phyloP scores from a whole-genome alignment of 768 basidiomycete genomes.

The Kwoniella heveanensis region DNA sequence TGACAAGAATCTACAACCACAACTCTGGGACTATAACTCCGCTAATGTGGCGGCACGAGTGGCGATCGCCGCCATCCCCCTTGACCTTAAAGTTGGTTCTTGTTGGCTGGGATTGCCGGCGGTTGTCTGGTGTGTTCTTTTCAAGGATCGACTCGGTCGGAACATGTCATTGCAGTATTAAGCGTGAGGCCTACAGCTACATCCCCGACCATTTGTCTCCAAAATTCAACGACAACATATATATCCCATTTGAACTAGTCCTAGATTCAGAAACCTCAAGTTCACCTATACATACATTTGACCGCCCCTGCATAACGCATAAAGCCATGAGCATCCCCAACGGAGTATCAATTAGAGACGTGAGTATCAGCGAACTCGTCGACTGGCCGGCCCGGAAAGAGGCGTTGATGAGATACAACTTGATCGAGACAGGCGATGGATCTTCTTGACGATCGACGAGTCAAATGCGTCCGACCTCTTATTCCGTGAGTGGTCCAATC shows the following conservation, averaged over 20 bases:
- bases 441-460: slow-evolving; percentile 82
- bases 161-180: not conserved
- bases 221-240: too few relatives aligned
- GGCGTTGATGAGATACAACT: too few relatives aligned
- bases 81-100: not conserved
- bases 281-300: too few relatives aligned
- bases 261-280: too few relatives aligned
- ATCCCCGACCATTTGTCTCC: too few relatives aligned
- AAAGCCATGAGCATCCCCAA: slow-evolving; percentile 11
- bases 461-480: slow-evolving; percentile 80
- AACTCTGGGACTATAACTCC: slow-evolving; percentile 10
- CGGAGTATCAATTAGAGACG: slow-evolving; percentile 13
- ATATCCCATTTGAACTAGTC: too few relatives aligned
- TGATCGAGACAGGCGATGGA: slow-evolving; percentile 51
- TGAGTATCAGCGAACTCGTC: not conserved
- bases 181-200: too few relatives aligned
- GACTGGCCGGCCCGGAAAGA: too few relatives aligned
- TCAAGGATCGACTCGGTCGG: slow-evolving; percentile 1
- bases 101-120: slow-evolving; percentile 1
- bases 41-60: slow-evolving; percentile 15
- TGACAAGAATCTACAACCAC: too few relatives aligned
- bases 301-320: not conserved
- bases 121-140: not conserved
- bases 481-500: slow-evolving; percentile 73
- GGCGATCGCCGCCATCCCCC: slow-evolving; percentile 3